A percentile compares a stretch with the other conserved stretches of the same genome.
phyloP scores from a whole-genome alignment of 169 alveolate species.

The Theileria parva region DNA sequence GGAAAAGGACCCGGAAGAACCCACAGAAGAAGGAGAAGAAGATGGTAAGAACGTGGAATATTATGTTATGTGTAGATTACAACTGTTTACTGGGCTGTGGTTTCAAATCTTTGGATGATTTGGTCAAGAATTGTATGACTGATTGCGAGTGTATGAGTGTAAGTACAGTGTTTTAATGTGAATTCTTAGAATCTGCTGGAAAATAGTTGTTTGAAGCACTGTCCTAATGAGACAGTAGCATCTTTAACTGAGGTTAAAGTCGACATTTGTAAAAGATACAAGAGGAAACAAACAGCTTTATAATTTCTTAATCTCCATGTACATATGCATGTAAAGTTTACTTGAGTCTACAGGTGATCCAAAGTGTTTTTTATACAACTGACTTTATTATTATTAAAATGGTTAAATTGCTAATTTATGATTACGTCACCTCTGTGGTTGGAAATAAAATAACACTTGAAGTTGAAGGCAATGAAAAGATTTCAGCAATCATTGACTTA shows the following conservation, averaged over 20 bases:
- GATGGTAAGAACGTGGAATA: conserved; percentile 51
- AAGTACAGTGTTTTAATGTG: conserved; percentile 7
- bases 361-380: background rate
- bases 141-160: conserved; percentile 79
- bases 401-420: conserved; percentile 45
- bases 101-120: conserved; percentile 67
- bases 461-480: conserved; percentile 30
- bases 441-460: conserved; percentile 34
- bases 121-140: conserved; percentile 70
- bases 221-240: conserved; percentile 59
- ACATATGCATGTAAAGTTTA: background rate
- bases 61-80: conserved; percentile 46
- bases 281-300: background rate
- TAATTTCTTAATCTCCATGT: background rate
- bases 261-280: conserved; percentile 55
- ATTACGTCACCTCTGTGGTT: conserved; percentile 17
- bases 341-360: background rate
- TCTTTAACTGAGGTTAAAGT: conserved; percentile 58
- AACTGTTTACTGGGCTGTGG: conserved; percentile 75
- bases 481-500: conserved; percentile 22
- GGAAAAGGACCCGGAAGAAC: conserved; percentile 32
- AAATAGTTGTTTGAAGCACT: conserved; percentile 42
- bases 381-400: background rate
- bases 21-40: conserved; percentile 70
- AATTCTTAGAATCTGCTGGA: conserved; percentile 45